phyloP scores from a whole-genome alignment of 768 basidiomycete species.

The Mycena vitilis region DNA sequence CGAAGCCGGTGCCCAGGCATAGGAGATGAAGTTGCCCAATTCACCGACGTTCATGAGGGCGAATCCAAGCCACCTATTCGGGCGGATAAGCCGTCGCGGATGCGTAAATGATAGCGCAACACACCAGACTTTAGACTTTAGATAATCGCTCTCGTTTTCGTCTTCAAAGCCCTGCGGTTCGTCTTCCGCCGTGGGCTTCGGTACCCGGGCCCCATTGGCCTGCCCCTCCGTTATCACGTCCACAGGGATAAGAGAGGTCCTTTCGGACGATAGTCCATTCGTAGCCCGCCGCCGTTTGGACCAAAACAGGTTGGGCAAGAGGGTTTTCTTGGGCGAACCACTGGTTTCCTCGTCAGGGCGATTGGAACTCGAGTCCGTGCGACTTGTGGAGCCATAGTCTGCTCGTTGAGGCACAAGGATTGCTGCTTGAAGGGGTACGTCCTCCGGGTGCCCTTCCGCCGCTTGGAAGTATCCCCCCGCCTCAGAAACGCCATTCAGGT shows the following conservation, averaged over 20 bases:
- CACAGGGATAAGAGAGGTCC: slow-evolving; percentile 48
- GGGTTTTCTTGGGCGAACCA: slow-evolving; percentile 45
- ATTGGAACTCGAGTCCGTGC: slow-evolving; percentile 1
- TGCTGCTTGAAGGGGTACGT: slow-evolving; percentile 10
- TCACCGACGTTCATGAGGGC: slow-evolving; percentile 92
- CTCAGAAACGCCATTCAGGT: slow-evolving; percentile 24
- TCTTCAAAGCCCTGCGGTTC: slow-evolving; percentile 39
- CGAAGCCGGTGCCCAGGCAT: slow-evolving; percentile 92
- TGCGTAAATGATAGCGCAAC: slow-evolving; percentile 35
- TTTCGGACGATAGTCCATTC: slow-evolving; percentile 29
- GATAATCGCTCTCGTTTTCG: slow-evolving; percentile 76
- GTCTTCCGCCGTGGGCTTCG: slow-evolving; percentile 38
- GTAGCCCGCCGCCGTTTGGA: slow-evolving; percentile 39
- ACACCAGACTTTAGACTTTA: slow-evolving; percentile 87
- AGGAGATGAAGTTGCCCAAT: slow-evolving; percentile 89
- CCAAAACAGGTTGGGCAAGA: slow-evolving; percentile 50
- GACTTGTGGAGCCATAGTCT: slow-evolving; percentile 34
- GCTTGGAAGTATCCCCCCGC: slow-evolving; percentile 16
- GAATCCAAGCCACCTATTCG: slow-evolving; percentile 89
- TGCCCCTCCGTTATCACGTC: slow-evolving; percentile 56
- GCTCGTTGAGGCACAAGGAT: background rate
- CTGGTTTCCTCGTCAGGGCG: slow-evolving; percentile 32
- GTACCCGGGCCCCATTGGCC: slow-evolving; percentile 41
- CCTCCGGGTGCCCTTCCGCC: background rate
- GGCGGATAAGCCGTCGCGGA: slow-evolving; percentile 18